Conservation (phyloP, 2,329 filamentous ascomycete genomes). For the Aspergillus alliaceus region DNA sequence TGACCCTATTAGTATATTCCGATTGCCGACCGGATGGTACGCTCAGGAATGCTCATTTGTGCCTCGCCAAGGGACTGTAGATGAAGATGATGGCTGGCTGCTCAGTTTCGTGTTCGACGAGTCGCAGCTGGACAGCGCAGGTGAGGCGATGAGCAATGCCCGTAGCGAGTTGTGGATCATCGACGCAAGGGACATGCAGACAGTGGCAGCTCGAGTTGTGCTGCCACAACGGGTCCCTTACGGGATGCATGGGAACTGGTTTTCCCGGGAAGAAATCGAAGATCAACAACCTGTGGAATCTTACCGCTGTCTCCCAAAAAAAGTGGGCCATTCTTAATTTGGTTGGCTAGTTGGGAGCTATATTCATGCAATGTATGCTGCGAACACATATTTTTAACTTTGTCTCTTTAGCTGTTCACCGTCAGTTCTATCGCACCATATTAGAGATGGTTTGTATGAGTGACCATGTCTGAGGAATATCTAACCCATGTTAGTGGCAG, state of each 20-base stretch:
- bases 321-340: no score
- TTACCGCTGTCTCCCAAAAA: no score
- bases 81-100: constrained; percentile 67
- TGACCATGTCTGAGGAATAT: no score
- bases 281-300: constrained; percentile 36
- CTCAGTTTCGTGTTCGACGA: constrained; percentile 72
- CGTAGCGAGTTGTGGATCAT: constrained; percentile 68
- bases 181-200: constrained; percentile 62
- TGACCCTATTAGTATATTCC: constrained; percentile 63
- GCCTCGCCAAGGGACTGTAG: constrained; percentile 38
- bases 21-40: constrained; percentile 61
- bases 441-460: no score
- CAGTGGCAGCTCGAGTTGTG: constrained; percentile 53
- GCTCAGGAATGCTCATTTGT: constrained; percentile 70
- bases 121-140: constrained; percentile 55
- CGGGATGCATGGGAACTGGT: constrained; percentile 66
- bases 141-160: constrained; percentile 46
- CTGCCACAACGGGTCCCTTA: constrained; percentile 70
- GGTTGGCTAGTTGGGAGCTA: no score
- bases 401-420: no score
- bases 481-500: no score
- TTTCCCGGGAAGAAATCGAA: constrained; percentile 53
- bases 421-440: no score
- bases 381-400: no score
- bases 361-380: no score